A percentile compares a stretch with the other conserved stretches of the same genome.
Conservation (phyloP, 2,329 filamentous ascomycete species). For the Colletotrichum tanaceti region DNA sequence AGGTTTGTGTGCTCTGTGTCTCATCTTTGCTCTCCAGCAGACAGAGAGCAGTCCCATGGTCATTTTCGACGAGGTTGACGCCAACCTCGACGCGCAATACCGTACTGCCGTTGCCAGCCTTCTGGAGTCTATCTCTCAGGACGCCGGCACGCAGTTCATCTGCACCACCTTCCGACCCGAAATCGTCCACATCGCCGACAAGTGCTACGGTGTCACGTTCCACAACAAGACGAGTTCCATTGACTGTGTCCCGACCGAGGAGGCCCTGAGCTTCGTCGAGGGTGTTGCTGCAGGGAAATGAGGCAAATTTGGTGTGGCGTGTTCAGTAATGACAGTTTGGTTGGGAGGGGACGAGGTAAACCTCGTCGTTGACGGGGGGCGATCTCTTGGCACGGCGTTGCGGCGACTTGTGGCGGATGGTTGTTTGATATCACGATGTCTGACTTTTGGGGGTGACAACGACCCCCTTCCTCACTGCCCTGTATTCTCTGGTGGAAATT, state of each 20-base stretch:
- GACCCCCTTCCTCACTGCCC: neutral
- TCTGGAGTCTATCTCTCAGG: constrained; percentile 79
- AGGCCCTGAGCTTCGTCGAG: constrained; percentile 93
- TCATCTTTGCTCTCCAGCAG: constrained; percentile 98
- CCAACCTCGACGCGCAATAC: constrained; percentile 97
- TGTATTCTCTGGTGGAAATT: constrained; percentile 24
- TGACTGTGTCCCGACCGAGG: constrained; percentile 86
- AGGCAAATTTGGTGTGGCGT: neutral
- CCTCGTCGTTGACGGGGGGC: constrained; percentile 1
- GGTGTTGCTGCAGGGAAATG: constrained; percentile 66
- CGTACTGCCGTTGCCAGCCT: constrained; percentile 93
- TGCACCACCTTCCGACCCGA: constrained; percentile 98
- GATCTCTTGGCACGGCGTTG: constrained; percentile 37
- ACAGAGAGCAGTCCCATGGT: constrained; percentile 98
- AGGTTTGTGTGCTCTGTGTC: constrained; percentile 94
- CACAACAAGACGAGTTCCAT: constrained; percentile 94
- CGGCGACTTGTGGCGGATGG: constrained; percentile 36
- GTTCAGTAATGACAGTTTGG: constrained; percentile 23
- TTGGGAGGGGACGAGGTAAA: constrained; percentile 5
- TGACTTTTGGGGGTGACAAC: constrained; percentile 8
- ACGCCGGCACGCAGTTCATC: constrained; percentile 84
- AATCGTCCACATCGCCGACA: constrained; percentile 94
- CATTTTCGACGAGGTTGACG: constrained; percentile 98
- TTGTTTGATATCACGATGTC: constrained; percentile 37
- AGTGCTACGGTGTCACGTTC: constrained; percentile 97